Evolutionary conservation across 805 yeast species (phyloP).

Genomic region (Wickerhamomyces xylosicus): DNA sequence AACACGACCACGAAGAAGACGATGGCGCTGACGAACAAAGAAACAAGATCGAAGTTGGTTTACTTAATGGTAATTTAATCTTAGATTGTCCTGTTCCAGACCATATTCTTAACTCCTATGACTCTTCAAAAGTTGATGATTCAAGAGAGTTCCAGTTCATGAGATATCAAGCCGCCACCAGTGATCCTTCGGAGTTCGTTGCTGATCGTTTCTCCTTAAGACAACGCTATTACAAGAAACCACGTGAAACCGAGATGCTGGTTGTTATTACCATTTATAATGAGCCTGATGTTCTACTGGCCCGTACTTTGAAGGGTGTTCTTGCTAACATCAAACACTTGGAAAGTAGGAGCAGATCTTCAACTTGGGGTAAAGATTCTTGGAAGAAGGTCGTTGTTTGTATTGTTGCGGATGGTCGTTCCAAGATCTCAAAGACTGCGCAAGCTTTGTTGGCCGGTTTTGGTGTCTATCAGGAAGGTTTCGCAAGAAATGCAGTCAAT

Average conservation of each 20-base stretch:
- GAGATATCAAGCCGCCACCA: conserved; percentile 91
- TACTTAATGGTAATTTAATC: conserved; percentile 64
- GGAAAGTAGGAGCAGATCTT: conserved; percentile 50
- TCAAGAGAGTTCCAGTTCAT: conserved; percentile 63
- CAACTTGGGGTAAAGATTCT: conserved; percentile 88
- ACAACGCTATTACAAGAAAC: conserved; percentile 67
- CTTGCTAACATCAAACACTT: conserved; percentile 79
- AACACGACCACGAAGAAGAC: conserved; percentile 26
- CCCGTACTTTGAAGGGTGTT: conserved; percentile 81
- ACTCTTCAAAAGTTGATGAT: conserved; percentile 30
- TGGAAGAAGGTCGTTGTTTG: conserved; percentile 93
- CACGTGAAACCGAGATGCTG: conserved; percentile 77
- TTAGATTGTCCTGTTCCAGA: conserved; percentile 86
- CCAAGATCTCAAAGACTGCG: conserved; percentile 69
- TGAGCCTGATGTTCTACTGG: conserved; percentile 75
- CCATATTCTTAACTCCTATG: conserved; percentile 44
- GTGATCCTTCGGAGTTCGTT: conserved; percentile 71
- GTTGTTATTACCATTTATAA: conserved; percentile 86
- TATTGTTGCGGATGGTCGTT: conserved; percentile 87
- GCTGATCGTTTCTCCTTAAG: conserved; percentile 64
- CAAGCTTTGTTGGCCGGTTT: conserved; percentile 73
- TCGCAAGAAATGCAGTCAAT: conserved; percentile 85
- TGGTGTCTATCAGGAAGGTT: conserved; percentile 92
- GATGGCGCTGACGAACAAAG: conserved; percentile 33
- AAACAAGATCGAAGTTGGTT: conserved; percentile 21